Conservation (phyloP, 2,329 filamentous ascomycete genomes). For the Trichoderma koningii region DNA sequence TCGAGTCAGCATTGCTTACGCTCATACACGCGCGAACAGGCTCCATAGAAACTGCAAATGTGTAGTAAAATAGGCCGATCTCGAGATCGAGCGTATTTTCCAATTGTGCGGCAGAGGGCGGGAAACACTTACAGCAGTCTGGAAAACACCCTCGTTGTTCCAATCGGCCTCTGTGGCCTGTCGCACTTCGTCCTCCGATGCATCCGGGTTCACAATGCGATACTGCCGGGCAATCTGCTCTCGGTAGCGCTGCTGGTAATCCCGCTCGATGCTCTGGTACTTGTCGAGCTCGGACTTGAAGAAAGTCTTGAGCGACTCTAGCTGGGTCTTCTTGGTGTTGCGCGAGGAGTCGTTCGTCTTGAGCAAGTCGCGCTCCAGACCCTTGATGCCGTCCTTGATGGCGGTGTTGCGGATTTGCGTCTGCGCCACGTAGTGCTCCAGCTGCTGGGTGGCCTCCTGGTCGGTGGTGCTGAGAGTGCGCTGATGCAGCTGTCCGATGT, state of each 20-base stretch:
- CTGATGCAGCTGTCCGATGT: slow-evolving; percentile 71
- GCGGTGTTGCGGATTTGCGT: slow-evolving; percentile 73
- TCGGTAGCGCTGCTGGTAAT: slow-evolving; percentile 70
- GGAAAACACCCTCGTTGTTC: slow-evolving; percentile 79
- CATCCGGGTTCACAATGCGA: slow-evolving; percentile 78
- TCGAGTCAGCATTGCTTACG: slow-evolving; percentile 23
- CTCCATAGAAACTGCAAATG: no score
- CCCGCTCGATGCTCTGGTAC: slow-evolving; percentile 70
- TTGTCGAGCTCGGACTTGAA: slow-evolving; percentile 72
- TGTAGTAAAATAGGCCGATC: no score
- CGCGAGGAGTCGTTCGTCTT: slow-evolving; percentile 63
- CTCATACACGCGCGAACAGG: background rate
- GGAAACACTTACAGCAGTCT: slow-evolving; percentile 67
- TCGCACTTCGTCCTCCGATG: slow-evolving; percentile 70
- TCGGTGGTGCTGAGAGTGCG: slow-evolving; percentile 69
- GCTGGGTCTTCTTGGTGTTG: slow-evolving; percentile 68
- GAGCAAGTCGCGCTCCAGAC: slow-evolving; percentile 69
- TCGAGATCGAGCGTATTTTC: no score
- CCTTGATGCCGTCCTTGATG: slow-evolving; percentile 78
- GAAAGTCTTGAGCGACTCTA: slow-evolving; percentile 67
- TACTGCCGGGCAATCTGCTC: slow-evolving; percentile 81
- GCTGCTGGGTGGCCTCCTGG: slow-evolving; percentile 54
- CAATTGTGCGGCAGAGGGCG: background rate
- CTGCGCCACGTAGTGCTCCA: slow-evolving; percentile 68
- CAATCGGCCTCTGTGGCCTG: slow-evolving; percentile 71